Conservation (phyloP, 441 rosid species). For the Croton setiger region DNA sequence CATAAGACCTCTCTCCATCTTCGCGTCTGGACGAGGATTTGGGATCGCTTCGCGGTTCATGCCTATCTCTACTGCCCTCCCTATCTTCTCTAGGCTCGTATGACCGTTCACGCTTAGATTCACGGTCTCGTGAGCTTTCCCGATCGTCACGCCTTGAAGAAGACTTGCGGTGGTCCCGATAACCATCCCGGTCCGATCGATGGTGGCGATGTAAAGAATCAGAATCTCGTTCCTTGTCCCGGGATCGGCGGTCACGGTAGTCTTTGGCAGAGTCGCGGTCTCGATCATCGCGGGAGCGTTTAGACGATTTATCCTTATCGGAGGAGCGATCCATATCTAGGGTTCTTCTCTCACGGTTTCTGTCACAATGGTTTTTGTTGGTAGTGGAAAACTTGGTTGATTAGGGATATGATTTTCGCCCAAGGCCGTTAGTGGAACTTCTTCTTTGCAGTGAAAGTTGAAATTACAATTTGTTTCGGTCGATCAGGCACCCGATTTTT, state of each 20-base stretch:
- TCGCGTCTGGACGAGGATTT: conserved; percentile 24
- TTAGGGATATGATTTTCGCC: too few species aligned
- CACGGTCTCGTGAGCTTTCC: conserved; percentile 40
- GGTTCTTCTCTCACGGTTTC: conserved; percentile 15
- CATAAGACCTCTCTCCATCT: conserved; percentile 15
- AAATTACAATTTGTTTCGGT: too few species aligned
- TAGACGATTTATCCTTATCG: conserved; percentile 48
- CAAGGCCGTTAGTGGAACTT: too few species aligned
- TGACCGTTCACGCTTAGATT: conserved; percentile 29
- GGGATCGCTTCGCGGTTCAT: conserved; percentile 21
- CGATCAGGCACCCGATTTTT: too few species aligned
- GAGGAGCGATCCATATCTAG: conserved; percentile 43
- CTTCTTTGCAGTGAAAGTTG: too few species aligned
- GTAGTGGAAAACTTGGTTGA: too few species aligned
- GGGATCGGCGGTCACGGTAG: conserved; percentile 30
- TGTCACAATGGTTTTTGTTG: too few species aligned
- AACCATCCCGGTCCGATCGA: conserved; percentile 29
- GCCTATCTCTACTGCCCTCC: conserved; percentile 39
- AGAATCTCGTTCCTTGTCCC: too few species aligned
- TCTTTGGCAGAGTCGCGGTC: conserved; percentile 9
- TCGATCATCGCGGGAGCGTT: conserved; percentile 43
- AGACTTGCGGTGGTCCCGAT: conserved; percentile 36
- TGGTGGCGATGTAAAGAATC: conserved; percentile 31
- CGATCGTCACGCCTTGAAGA: conserved; percentile 52
- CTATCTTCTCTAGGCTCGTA: conserved; percentile 34